phyloP scores from a whole-genome alignment of 495 filamentous ascomycete species.

The Tuber borchii region DNA sequence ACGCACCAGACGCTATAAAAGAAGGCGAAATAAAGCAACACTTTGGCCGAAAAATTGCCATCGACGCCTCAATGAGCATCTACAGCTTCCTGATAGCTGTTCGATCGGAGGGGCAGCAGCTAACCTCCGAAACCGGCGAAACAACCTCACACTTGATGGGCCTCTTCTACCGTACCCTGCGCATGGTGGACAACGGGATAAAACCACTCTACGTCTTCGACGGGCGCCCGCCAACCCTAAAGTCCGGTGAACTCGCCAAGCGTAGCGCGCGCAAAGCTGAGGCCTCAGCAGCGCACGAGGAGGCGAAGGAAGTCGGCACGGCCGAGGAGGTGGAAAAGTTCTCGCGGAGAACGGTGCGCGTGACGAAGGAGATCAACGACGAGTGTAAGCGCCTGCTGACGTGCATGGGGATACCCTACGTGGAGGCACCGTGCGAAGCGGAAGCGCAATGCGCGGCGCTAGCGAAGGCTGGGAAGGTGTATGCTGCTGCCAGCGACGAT shows the following conservation, averaged over 20 bases:
- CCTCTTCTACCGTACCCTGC: constrained; percentile 97
- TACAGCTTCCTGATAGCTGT: constrained; percentile 98
- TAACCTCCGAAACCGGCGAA: constrained; percentile 86
- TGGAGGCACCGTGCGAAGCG: constrained; percentile 90
- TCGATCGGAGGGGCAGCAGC: constrained; percentile 88
- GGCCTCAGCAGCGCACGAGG: constrained; percentile 78
- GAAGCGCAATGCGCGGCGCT: constrained; percentile 93
- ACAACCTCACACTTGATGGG: constrained; percentile 98
- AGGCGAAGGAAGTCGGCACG: constrained; percentile 95
- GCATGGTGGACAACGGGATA: constrained; percentile 97
- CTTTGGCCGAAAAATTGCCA: constrained; percentile 94
- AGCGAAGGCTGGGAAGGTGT: constrained; percentile 88
- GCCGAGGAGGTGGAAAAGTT: constrained; percentile 98
- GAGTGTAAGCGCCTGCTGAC: constrained; percentile 86
- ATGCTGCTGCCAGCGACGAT: constrained; percentile 92
- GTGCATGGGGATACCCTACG: constrained; percentile 93
- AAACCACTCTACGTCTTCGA: constrained; percentile 98
- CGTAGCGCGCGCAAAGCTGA: constrained; percentile 85
- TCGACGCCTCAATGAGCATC: constrained; percentile 99
- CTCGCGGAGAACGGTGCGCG: constrained; percentile 83
- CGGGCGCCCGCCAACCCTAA: constrained; percentile 90
- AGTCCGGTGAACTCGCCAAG: constrained; percentile 91
- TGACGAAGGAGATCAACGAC: constrained; percentile 91
- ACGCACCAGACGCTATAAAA: constrained; percentile 89
- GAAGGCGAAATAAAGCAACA: constrained; percentile 96